Conservation (phyloP, 768 basidiomycete species). For the Neoboletus brunneissimus region DNA sequence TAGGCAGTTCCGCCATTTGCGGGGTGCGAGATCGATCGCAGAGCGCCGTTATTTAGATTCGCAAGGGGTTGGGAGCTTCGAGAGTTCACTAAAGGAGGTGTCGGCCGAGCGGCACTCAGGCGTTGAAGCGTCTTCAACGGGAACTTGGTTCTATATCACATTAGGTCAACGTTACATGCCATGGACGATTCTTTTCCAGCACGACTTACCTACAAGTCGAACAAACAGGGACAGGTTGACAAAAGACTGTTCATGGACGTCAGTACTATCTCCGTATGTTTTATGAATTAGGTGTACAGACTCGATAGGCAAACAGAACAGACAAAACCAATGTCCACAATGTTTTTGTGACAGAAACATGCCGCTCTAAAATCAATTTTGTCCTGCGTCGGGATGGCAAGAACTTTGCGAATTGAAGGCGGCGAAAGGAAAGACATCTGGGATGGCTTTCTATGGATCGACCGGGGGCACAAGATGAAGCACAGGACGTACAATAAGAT, state of each 20-base stretch:
- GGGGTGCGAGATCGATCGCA: constrained; percentile 17
- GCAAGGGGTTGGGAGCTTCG: constrained; percentile 33
- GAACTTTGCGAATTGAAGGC: constrained; percentile 65
- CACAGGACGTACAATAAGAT: constrained; percentile 61
- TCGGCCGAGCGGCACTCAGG: constrained; percentile 59
- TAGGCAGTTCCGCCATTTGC: constrained; percentile 21
- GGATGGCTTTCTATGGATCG: constrained; percentile 1
- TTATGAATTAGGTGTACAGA: constrained; percentile 38
- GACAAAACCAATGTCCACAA: constrained; percentile 94
- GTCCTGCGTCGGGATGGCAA: constrained; percentile 90
- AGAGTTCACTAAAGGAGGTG: constrained; percentile 27
- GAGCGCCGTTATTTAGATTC: constrained; percentile 33
- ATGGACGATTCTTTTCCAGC: background rate
- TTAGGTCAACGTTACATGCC: background rate
- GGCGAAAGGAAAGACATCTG: constrained; percentile 85
- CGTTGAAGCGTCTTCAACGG: constrained; percentile 89
- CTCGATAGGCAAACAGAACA: constrained; percentile 99
- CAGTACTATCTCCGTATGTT: background rate
- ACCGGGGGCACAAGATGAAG: background rate
- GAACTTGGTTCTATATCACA: constrained; percentile 75
- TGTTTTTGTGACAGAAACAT: constrained; percentile 98
- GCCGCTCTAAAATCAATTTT: constrained; percentile 96
- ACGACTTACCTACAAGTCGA: constrained; percentile 82
- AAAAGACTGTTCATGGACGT: constrained; percentile 65
- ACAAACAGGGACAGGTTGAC: constrained; percentile 89